A percentile compares a stretch with the other conserved stretches of the same genome.
These are phyloP conservation scores for Suhomyces xylopsoci DNA, from an alignment of 805 yeast species.

Conservation along the genomic window DNA sequence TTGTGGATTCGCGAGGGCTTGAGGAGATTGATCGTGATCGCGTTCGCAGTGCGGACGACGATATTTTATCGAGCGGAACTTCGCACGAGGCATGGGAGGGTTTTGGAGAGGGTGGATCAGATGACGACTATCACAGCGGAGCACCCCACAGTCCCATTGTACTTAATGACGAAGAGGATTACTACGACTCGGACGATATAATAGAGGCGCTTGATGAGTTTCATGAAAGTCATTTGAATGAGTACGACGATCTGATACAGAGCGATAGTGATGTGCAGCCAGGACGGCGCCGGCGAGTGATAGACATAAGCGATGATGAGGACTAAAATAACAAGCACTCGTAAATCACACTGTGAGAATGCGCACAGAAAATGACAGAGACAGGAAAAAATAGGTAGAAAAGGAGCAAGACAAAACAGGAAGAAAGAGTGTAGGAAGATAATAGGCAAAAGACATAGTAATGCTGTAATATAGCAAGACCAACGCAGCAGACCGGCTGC, in stretches of 20 bases:
- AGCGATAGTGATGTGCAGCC: background rate
- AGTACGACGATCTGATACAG: constrained; percentile 1
- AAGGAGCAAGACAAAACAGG: background rate
- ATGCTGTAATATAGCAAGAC: background rate
- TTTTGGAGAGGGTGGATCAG: constrained; percentile 11
- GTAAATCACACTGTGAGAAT: background rate
- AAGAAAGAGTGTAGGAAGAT: too few species aligned
- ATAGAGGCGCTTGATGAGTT: constrained; percentile 25
- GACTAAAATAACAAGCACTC: constrained; percentile 5
- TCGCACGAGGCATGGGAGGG: constrained; percentile 18
- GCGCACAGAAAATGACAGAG: background rate
- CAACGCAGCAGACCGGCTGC: too few species aligned
- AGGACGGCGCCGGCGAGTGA: constrained; percentile 1
- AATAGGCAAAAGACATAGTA: background rate
- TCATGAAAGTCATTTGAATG: constrained; percentile 15
- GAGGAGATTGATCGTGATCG: constrained; percentile 22
- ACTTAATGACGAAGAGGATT: constrained; percentile 4
- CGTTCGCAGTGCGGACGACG: constrained; percentile 12
- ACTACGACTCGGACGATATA: constrained; percentile 16
- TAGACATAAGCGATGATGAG: constrained; percentile 17
- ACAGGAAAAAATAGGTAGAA: background rate
- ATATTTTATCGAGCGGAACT: constrained; percentile 12
- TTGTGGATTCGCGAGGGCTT: constrained; percentile 25
- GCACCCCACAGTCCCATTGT: constrained; percentile 9
- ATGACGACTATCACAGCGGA: constrained; percentile 3